Base-by-base conservation (phyloP, 352 stramenopile genomes). In the Globisporangium canariense region DNA sequence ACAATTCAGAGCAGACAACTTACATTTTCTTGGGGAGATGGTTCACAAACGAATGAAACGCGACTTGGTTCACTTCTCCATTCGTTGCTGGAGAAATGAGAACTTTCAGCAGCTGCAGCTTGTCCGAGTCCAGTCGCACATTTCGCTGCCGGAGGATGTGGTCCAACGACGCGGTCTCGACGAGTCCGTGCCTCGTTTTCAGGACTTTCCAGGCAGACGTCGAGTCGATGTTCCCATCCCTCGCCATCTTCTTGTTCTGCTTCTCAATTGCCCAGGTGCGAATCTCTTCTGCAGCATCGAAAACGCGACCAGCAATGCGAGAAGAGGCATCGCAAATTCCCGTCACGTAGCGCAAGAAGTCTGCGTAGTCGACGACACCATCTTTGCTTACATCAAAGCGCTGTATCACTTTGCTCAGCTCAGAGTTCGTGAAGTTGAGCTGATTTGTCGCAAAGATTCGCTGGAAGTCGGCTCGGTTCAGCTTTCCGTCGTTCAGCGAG, bases 21-120 rank as follows among this genome's bases (percentile, higher is more conserved):
- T 73, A 91, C 82, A 92, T 88, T 71, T 92, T 94, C 65, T 86
- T 83, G 0, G 85, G 83, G 3, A 88, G 74, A 49, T 94, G 83
- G 59, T 94, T 94, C 41, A 92, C 79, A 73, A 94, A 94, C 20
- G 73, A 67, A 43, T 94, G 85, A 38, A 90, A 90, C 8, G 79
- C 66, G 13, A 62, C 68, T 54, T 90, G 81, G 38, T 72, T 82
- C 50, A 92, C 78, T 45, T 86, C 77, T 22, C 85, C 85, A 30
- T 90, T 89, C 40, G 71, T 77, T 38, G 74, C 64, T 22, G 83
- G 83, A 8, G 83, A 71, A 40, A 94, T 86, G 11, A 94, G 50
- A 18, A 91, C 67, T 59, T 78, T 77, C n/a, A 94, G 71, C 3
- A 83, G 62, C 10, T 76, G 70, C 10, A 94, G 71, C 58, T 87